Percentiles rank a stretch among this genome's conserved stretches.
Evolutionary conservation across 108 stramenopile species (phyloP).

Genomic region (Nannochloropsis gaditana): DNA sequence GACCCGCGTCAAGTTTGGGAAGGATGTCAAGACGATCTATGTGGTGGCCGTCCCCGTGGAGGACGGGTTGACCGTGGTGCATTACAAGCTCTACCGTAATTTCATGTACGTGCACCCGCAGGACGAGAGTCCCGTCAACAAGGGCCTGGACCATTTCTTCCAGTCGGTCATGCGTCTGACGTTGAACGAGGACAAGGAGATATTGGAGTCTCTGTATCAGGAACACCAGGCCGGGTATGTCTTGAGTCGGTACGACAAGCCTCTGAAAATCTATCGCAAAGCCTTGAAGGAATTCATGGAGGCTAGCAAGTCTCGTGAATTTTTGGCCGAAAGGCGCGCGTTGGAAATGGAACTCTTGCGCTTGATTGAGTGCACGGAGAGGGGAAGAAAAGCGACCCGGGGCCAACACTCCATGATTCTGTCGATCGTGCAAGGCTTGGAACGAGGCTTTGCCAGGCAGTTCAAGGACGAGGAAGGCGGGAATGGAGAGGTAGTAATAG

Average conservation of each 20-base stretch:
- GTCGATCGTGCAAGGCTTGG: background rate
- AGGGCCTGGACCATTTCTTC: slow-evolving; percentile 33
- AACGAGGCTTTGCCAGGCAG: background rate
- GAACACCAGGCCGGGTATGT: background rate
- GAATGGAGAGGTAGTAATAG: background rate
- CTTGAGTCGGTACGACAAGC: background rate
- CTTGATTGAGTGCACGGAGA: slow-evolving; percentile 27
- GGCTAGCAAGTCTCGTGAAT: slow-evolving; percentile 34
- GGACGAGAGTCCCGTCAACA: slow-evolving; percentile 39
- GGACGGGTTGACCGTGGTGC: slow-evolving; percentile 31
- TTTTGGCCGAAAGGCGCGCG: background rate
- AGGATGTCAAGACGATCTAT: slow-evolving; percentile 40
- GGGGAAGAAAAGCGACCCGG: background rate
- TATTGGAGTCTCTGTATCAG: background rate
- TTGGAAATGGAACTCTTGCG: background rate
- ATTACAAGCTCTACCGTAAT: slow-evolving; percentile 47
- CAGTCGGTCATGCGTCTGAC: slow-evolving; percentile 39
- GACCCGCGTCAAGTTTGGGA: slow-evolving; percentile 41
- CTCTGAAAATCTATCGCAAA: slow-evolving; percentile 25
- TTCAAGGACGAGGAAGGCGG: background rate
- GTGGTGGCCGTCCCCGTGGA: slow-evolving; percentile 31
- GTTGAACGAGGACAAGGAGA: slow-evolving; percentile 40
- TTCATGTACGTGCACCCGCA: slow-evolving; percentile 36
- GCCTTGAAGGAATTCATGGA: slow-evolving; percentile 42
- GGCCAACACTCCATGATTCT: background rate